Base-by-base conservation (phyloP, 2,329 filamentous ascomycete genomes). In the Thielaviopsis populi region DNA sequence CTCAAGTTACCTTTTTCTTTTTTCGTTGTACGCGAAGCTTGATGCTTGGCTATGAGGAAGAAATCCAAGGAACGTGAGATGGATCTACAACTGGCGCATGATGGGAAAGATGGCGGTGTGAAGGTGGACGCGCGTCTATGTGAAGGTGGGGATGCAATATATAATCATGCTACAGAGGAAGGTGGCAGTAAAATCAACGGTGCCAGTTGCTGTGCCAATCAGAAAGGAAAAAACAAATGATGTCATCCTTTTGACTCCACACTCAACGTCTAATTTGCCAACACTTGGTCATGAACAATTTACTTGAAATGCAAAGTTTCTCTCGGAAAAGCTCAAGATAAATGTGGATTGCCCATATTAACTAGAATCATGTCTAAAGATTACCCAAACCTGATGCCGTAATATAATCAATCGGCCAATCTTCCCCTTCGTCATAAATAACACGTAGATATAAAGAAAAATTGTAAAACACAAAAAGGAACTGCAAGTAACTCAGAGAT, bases 11-110 rank as follows among this genome's bases (percentile, higher is more conserved):
- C 42, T 33, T 59, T 30, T 63, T 54, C 59, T 63, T 65, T 59
- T 61, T 66, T 66, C 64, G 33, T 66, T 66, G 4, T 63, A 48
- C 60, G 37, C 46, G n/a, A 40, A 62, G 56, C 46, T 59, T 66
- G 6, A 59, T 56, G 64, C 37, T 62, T 63, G 53, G 64, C 33
- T 58, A 63, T 66, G 43, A 66, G 40, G 64, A 66, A 66, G 64
- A 66, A 65, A 40, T 15, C n/a, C 1, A 10, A 13, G 10, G 7
- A 15, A 15, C 19, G 42, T 42, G 42, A 2, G 17, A n/a, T n/a
- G n/a, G n/a, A n/a, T n/a, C n/a, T 43, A 7, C 1, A 3, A 17
- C n/a, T 13, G 42, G 0, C 3, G 42, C 42, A 15, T 3, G 5
- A 19, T 46, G 13, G 8, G 6, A 43, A 11, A 43, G 2, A 13